A percentile compares a stretch with the other conserved stretches of the same genome.
Evolutionary conservation across 2,329 filamentous ascomycete genomes (phyloP).

Genomic region (Xylariales sp.): DNA sequence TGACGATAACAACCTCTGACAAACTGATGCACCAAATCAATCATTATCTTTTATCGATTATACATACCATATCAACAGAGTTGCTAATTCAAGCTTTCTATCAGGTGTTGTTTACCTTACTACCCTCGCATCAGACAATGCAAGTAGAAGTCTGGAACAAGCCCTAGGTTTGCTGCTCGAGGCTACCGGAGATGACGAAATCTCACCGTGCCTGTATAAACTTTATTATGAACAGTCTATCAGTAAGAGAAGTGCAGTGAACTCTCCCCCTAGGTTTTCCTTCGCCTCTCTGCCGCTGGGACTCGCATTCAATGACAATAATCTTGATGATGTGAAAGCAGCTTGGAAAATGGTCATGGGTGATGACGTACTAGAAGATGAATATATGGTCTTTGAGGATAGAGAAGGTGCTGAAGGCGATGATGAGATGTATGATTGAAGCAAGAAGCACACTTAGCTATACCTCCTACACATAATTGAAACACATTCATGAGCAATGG

Average conservation of each 20-base stretch:
- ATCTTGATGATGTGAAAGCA: conserved; percentile 61
- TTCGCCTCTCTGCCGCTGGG: conserved; percentile 59
- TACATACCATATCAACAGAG: too few relatives aligned
- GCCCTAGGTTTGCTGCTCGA: conserved; percentile 18
- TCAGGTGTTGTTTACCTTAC: conserved; percentile 33
- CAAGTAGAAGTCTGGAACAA: conserved; percentile 22
- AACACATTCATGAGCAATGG: not conserved
- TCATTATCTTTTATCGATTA: conserved; percentile 10
- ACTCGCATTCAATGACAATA: conserved; percentile 69
- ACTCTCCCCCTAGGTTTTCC: conserved; percentile 36
- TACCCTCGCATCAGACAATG: conserved; percentile 28
- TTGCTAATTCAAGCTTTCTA: conserved; percentile 5
- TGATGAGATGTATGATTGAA: conserved; percentile 47
- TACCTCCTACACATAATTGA: not conserved
- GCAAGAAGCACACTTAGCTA: not conserved
- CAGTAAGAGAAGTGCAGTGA: conserved; percentile 25
- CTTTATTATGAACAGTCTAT: conserved; percentile 52
- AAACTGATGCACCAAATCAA: conserved; percentile 64
- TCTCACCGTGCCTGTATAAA: conserved; percentile 39
- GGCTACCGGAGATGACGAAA: conserved; percentile 9
- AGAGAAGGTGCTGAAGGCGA: conserved; percentile 58
- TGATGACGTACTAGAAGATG: conserved; percentile 39
- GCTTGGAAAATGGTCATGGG: conserved; percentile 66
- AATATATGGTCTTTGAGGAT: conserved; percentile 78
- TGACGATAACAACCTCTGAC: conserved; percentile 89